A percentile compares a stretch with the other conserved stretches of the same genome.
Evolutionary conservation across 2,329 filamentous ascomycete species (phyloP).

Genomic region (Biscogniauxia mediterranea): DNA sequence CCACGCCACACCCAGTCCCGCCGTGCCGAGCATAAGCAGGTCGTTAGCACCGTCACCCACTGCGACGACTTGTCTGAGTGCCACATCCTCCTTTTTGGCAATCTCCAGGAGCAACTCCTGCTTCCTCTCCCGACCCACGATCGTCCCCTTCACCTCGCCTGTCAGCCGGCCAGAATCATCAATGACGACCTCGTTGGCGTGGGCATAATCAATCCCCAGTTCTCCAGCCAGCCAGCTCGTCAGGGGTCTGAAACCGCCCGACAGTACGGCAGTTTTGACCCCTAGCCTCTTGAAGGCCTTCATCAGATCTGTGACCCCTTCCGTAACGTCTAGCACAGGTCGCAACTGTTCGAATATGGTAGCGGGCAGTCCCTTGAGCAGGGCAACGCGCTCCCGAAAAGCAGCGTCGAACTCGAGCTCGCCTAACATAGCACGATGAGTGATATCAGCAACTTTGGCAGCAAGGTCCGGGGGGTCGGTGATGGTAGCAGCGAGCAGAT

Average conservation of each 20-base stretch:
- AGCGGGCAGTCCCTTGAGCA: conserved; percentile 77
- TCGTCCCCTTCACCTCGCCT: conserved; percentile 68
- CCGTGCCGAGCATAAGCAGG: conserved; percentile 72
- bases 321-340: conserved; percentile 73
- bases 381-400: conserved; percentile 73
- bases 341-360: conserved; percentile 78
- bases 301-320: conserved; percentile 74
- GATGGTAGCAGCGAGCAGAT: conserved; percentile 83
- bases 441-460: conserved; percentile 82
- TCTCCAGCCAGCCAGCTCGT: conserved; percentile 81
- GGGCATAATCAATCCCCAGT: conserved; percentile 82
- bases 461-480: conserved; percentile 68
- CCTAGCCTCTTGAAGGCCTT: conserved; percentile 73
- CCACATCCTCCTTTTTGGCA: conserved; percentile 63
- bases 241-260: conserved; percentile 87
- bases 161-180: conserved; percentile 61
- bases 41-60: conserved; percentile 84
- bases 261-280: conserved; percentile 85
- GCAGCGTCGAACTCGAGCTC: conserved; percentile 89
- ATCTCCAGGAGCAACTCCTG: conserved; percentile 69
- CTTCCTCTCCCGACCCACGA: conserved; percentile 77
- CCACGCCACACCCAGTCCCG: conserved; percentile 77
- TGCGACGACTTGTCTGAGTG: conserved; percentile 66
- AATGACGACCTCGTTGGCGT: conserved; percentile 79
- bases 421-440: conserved; percentile 90